Conservation (phyloP, 2,329 filamentous ascomycete species). For the Penicillium concentricum region DNA sequence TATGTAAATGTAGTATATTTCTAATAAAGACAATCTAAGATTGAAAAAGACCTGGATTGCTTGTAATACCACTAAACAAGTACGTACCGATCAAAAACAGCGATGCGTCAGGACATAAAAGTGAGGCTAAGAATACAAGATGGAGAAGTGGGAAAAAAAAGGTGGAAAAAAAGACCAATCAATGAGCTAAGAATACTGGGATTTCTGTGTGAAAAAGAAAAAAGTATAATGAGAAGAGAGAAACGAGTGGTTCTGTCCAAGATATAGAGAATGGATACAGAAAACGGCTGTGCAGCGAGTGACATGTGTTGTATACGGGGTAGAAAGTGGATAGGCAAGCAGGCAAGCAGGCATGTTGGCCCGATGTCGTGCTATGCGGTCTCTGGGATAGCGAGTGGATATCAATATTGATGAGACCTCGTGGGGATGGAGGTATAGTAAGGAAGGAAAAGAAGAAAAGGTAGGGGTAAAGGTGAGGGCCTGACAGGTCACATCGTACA, state of each 20-base stretch:
- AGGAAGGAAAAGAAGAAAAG: neutral
- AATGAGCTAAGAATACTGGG: neutral
- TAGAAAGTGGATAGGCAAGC: neutral
- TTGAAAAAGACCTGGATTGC: neutral
- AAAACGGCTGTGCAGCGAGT: constrained; percentile 2
- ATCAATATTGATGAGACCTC: neutral
- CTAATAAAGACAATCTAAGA: neutral
- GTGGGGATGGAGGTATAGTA: neutral
- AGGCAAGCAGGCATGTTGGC: neutral
- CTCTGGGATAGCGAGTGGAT: constrained; percentile 4
- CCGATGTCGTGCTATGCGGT: neutral
- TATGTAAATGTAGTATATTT: neutral
- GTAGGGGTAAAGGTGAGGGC: neutral
- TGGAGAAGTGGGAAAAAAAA: neutral
- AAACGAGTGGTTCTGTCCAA: neutral
- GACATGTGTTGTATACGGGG: constrained; percentile 6
- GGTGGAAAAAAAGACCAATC: neutral
- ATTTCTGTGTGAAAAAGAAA: neutral
- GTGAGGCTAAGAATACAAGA: constrained; percentile 9
- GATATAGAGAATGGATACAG: neutral
- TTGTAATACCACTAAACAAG: constrained; percentile 3
- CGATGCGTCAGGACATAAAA: constrained; percentile 7
- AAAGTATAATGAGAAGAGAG: neutral
- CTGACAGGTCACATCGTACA: neutral
- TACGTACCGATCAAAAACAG: constrained; percentile 1